Conservation (phyloP, 2,329 filamentous ascomycete species). For the Acrodontium crateriforme region DNA sequence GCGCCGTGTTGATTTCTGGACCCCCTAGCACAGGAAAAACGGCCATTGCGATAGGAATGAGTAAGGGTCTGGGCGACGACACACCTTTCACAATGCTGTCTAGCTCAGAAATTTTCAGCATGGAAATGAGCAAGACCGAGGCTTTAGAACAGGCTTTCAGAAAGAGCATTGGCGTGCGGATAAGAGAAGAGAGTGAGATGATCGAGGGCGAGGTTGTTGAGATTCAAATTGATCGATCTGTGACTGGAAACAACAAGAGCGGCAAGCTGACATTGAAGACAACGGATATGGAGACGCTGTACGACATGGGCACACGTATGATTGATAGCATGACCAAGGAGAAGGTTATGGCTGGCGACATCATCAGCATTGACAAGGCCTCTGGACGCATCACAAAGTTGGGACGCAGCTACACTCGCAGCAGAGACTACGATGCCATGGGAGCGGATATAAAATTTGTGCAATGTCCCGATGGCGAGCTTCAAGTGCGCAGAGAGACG, state of each 20-base stretch:
- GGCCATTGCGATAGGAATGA: slow-evolving; percentile 97
- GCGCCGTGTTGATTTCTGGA: slow-evolving; percentile 86
- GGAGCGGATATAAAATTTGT: slow-evolving; percentile 96
- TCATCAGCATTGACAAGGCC: slow-evolving; percentile 97
- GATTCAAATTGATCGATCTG: slow-evolving; percentile 93
- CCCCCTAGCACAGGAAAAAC: slow-evolving; percentile 97
- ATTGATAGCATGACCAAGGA: slow-evolving; percentile 99
- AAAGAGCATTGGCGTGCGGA: slow-evolving; percentile 93
- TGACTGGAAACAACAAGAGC: slow-evolving; percentile 92
- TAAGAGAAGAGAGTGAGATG: slow-evolving; percentile 98
- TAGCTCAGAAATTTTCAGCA: slow-evolving; percentile 92
- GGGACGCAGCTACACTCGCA: slow-evolving; percentile 84
- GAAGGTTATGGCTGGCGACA: slow-evolving; percentile 95
- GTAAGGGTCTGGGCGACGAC: slow-evolving; percentile 84
- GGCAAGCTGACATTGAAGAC: slow-evolving; percentile 99
- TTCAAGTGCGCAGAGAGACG: slow-evolving; percentile 93
- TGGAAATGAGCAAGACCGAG: slow-evolving; percentile 99
- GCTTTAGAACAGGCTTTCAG: slow-evolving; percentile 97
- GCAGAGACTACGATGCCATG: slow-evolving; percentile 98
- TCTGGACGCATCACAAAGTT: slow-evolving; percentile 97
- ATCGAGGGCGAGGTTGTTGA: slow-evolving; percentile 99
- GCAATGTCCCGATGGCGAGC: slow-evolving; percentile 90
- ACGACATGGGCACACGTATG: slow-evolving; percentile 99
- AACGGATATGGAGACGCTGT: slow-evolving; percentile 98
- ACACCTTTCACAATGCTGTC: slow-evolving; percentile 94